Conservation (phyloP, 139 green algal species). For the Tetradesmus obliquus region DNA sequence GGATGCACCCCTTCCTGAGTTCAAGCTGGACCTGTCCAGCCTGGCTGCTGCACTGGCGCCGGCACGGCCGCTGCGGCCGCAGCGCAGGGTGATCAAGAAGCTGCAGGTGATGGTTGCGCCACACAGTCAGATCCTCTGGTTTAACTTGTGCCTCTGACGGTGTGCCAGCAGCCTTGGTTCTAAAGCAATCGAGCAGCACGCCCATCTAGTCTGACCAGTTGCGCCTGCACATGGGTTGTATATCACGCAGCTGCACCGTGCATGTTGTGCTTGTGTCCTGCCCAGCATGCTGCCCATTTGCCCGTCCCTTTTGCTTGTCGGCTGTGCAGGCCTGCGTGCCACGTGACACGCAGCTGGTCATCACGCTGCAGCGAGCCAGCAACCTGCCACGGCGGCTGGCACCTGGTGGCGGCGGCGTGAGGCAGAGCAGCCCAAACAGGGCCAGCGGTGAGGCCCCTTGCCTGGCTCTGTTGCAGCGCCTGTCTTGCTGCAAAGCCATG, state of each 20-base stretch:
- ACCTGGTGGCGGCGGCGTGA: neutral
- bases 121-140: neutral
- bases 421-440: neutral
- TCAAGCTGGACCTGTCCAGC: conserved; percentile 60
- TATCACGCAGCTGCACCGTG: no score
- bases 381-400: conserved; percentile 58
- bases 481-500: neutral
- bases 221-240: no score
- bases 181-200: no score
- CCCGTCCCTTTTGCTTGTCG: no score
- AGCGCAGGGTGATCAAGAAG: conserved; percentile 20
- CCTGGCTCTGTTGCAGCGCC: neutral
- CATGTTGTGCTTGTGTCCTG: no score
- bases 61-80: conserved; percentile 35
- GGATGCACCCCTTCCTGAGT: conserved; percentile 66
- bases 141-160: no score
- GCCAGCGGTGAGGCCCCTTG: neutral
- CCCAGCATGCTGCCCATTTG: no score
- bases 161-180: no score
- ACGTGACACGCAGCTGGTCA: conserved; percentile 58
- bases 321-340: conserved; percentile 53
- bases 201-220: no score
- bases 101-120: neutral
- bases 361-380: conserved; percentile 65
- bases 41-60: conserved; percentile 37